Percentiles rank a stretch among this genome's conserved stretches.
These are phyloP conservation scores for Aspergillus caelatus DNA, from an alignment of 2,329 filamentous ascomycete genomes.

Conservation along the genomic window DNA sequence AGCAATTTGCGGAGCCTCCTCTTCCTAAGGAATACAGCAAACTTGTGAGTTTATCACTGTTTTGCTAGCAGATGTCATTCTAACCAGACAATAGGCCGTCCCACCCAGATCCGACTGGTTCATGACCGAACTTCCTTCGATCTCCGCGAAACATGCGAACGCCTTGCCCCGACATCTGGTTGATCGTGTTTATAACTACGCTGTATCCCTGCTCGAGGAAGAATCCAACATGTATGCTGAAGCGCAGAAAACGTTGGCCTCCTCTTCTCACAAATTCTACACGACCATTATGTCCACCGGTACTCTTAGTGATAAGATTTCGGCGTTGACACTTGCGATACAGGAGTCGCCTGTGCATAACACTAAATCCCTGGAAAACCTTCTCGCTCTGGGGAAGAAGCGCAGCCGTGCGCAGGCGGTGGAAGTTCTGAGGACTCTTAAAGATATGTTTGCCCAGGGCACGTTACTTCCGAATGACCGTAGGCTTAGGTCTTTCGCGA, in stretches of 20 bases:
- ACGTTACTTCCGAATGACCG: slow-evolving; percentile 80
- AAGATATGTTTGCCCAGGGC: slow-evolving; percentile 91
- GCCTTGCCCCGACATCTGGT: slow-evolving; percentile 55
- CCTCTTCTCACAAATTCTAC: slow-evolving; percentile 93
- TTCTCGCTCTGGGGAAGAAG: slow-evolving; percentile 84
- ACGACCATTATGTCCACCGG: slow-evolving; percentile 95
- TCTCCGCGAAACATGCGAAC: slow-evolving; percentile 52
- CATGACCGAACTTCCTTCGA: slow-evolving; percentile 57
- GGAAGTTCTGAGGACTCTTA: slow-evolving; percentile 86
- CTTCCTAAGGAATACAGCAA: slow-evolving; percentile 42
- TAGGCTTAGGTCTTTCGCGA: slow-evolving; percentile 76
- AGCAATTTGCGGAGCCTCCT: slow-evolving; percentile 22
- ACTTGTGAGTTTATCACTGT: slow-evolving; percentile 30
- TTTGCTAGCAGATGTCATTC: not conserved
- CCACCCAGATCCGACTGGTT: slow-evolving; percentile 71
- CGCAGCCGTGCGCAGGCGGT: slow-evolving; percentile 91
- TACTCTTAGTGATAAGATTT: slow-evolving; percentile 95
- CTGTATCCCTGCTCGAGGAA: slow-evolving; percentile 71
- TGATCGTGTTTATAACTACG: slow-evolving; percentile 66
- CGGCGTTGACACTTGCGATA: slow-evolving; percentile 87
- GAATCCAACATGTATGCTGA: slow-evolving; percentile 77
- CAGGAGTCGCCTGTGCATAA: slow-evolving; percentile 97
- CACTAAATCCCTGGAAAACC: slow-evolving; percentile 80
- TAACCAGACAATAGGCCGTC: slow-evolving; percentile 51
- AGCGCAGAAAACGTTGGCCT: slow-evolving; percentile 71